Evolutionary conservation across 495 filamentous ascomycete species (phyloP).

Genomic region (Aspergillus bridgeri): DNA sequence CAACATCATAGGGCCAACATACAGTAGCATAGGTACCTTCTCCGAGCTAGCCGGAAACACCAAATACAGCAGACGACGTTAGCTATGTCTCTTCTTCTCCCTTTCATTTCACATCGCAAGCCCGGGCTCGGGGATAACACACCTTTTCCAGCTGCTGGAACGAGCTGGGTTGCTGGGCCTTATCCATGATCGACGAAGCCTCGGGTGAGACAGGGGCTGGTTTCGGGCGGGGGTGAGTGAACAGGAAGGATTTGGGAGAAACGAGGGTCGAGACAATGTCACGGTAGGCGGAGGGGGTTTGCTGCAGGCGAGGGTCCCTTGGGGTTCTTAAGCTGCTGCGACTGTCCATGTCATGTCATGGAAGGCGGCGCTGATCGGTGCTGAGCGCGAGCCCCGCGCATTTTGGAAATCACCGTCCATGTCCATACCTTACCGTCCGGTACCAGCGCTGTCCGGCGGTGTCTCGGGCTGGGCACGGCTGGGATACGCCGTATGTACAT

Average conservation of each 20-base stretch:
- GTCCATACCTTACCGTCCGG: background rate
- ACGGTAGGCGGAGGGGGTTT: slow-evolving; percentile 19
- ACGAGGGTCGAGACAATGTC: slow-evolving; percentile 34
- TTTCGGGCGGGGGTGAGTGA: slow-evolving; percentile 17
- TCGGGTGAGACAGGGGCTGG: slow-evolving; percentile 6
- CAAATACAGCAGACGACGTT: background rate
- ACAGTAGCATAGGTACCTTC: slow-evolving; percentile 99
- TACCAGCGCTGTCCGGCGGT: background rate
- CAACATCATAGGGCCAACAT: slow-evolving; percentile 32
- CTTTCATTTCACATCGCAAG: background rate
- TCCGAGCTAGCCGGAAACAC: slow-evolving; percentile 59
- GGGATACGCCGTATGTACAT: too few species aligned
- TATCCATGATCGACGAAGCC: slow-evolving; percentile 62
- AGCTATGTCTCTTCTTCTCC: background rate
- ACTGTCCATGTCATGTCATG: slow-evolving; percentile 26
- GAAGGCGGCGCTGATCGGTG: slow-evolving; percentile 4
- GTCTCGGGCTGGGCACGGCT: too few species aligned
- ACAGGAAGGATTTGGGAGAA: slow-evolving; percentile 41
- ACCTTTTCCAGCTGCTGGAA: slow-evolving; percentile 98
- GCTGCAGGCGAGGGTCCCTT: slow-evolving; percentile 8
- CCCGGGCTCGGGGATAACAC: slow-evolving; percentile 5
- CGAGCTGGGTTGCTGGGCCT: slow-evolving; percentile 84
- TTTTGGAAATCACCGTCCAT: too few species aligned
- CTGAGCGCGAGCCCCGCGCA: slow-evolving; percentile 16
- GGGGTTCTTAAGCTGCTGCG: slow-evolving; percentile 14